phyloP scores from a whole-genome alignment of 139 green algal species.

The Tetraselmis striata region DNA sequence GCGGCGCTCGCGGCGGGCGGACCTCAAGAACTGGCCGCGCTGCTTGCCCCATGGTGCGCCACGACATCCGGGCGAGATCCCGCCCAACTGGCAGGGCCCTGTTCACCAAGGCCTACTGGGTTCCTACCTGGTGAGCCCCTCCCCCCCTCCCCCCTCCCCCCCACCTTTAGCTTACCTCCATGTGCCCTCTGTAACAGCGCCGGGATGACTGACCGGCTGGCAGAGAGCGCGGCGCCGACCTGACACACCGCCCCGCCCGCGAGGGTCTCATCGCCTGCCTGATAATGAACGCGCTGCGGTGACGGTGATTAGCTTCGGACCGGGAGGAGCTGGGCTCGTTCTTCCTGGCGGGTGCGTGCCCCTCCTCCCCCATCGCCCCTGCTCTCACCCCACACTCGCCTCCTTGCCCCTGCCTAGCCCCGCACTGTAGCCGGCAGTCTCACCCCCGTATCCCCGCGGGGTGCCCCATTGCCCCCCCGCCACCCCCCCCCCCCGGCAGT shows the following conservation, averaged over 20 bases:
- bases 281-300: conserved; percentile 38
- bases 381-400: background rate
- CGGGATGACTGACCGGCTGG: conserved; percentile 3
- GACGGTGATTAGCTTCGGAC: conserved; percentile 22
- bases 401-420: background rate
- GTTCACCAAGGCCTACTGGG: background rate
- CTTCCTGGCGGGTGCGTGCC: conserved; percentile 34
- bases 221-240: too few relatives aligned
- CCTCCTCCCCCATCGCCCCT: conserved; percentile 21
- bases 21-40: conserved; percentile 54
- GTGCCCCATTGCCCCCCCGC: too few relatives aligned
- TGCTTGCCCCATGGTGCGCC: conserved; percentile 42
- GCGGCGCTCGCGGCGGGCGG: too few relatives aligned
- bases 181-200: too few relatives aligned
- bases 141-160: too few relatives aligned
- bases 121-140: conserved; percentile 9
- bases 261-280: conserved; percentile 36
- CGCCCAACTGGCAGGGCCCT: background rate
- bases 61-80: conserved; percentile 46
- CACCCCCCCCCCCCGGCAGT: background rate
- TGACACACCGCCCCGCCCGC: too few relatives aligned
- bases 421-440: too few relatives aligned
- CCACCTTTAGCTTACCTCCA: too few relatives aligned
- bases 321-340: conserved; percentile 22
- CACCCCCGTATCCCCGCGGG: too few relatives aligned